These are phyloP conservation scores for Psophocarpus tetragonolobus DNA, from an alignment of 306 rosid species.

Conservation along the genomic window DNA sequence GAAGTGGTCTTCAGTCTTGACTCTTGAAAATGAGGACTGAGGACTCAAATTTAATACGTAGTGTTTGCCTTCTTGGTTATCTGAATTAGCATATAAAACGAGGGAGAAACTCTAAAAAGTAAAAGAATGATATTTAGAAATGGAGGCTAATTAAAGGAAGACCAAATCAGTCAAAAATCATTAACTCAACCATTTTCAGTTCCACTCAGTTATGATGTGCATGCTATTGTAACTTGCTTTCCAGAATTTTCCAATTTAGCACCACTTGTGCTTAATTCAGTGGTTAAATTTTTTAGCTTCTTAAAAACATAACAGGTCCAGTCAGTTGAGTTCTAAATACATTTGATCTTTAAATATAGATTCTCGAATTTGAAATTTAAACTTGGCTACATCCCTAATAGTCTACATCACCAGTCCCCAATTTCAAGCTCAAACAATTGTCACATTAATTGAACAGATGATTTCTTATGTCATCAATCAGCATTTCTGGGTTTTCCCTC, in stretches of 20 bases:
- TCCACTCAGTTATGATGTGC: not conserved
- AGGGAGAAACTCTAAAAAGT: not conserved
- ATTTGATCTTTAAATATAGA: not conserved
- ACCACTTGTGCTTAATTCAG: no score
- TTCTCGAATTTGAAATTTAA: not conserved
- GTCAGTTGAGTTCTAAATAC: not conserved
- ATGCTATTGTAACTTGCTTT: no score
- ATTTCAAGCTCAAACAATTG: not conserved
- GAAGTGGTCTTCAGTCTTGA: not conserved
- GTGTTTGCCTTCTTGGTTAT: not conserved
- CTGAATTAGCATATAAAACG: not conserved
- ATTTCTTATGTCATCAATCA: not conserved
- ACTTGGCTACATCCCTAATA: no score
- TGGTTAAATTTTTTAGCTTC: no score
- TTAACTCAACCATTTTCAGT: not conserved
- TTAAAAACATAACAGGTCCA: no score
- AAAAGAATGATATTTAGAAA: not conserved
- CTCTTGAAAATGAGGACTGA: no score
- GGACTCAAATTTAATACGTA: not conserved
- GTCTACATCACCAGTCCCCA: not conserved
- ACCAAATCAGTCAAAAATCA: not conserved
- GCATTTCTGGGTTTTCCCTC: not conserved
- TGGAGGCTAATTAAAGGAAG: not conserved
- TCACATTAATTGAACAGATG: not conserved
- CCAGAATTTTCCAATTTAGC: no score